Evolutionary conservation across 495 filamentous ascomycete genomes (phyloP), one percentile per base, ranked within the genome.

Genomic region (Aspergillus panamensis): DNA sequence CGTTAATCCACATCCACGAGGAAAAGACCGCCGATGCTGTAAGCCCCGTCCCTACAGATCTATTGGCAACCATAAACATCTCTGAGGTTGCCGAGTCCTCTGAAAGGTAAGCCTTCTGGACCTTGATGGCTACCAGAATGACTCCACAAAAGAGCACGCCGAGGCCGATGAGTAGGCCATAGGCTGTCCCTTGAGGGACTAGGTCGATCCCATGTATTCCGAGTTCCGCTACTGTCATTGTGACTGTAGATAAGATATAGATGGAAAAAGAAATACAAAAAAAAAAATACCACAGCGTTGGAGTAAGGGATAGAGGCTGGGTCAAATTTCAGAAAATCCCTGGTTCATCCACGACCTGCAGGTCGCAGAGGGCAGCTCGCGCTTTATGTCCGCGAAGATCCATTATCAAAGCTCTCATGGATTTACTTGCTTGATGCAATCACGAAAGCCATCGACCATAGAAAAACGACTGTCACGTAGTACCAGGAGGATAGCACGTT

Each of bases 61-160:
- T 69, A 64, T 80, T 80, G 16, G 78, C 78, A 33, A 77, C 75
- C 75, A 81, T 79, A 64, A 81, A 81, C 77, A 80, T 80, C 58
- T 80, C 77, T 3, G 75, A 76, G 33, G 73, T 74, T 12, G 66
- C 73, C 16, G 74, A 75, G 49, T 80, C 77, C 44, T 80, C 77
- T 0, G 69, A 63, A 8, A 78, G 65, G 65, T 77, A 77, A 0
- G 62, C 60, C 48, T 69, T 77, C 54, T 78, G 75, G 9, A 78
- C 60, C 25, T 72, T 69, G 30, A 78, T 67, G 6, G 75, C 74
- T 21, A 71, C 52, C 5, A 78, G 40, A 60, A 77, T 74, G 5
- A 77, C 69, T 8, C 72, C 68, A 49, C 74, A 77, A 48, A 77
- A 77, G 31, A 76, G 50, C 3, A 76, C 67, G 2, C 71, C 68